Base-by-base conservation (phyloP, 1,284 basidiomycete species). In the Salmacisia buchloeana region DNA sequence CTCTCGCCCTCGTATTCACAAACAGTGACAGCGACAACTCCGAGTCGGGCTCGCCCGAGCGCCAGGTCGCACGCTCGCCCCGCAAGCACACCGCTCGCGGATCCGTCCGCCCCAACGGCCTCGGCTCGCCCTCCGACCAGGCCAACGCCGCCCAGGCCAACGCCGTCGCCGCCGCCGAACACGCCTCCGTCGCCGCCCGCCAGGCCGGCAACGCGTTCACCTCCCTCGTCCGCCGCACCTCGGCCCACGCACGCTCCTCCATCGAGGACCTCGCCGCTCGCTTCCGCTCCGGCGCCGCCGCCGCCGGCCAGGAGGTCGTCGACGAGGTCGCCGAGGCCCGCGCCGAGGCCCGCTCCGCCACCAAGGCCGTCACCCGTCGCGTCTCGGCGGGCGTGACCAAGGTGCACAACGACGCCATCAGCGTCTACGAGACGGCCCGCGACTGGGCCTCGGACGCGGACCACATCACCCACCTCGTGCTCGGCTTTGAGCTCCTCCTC, bases 141-240 rank as follows among this genome's bases (percentile, higher is more conserved):
- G 49, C 64, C 52, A 57, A 69, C 49, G 59, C 59, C 9, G 36
- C 64, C 25, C 64, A 38, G n/a, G 35, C 57, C 18, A n/a, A 35
- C 31, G 59, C 46, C 27, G 54, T 56, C 57, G 67, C 67, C 6
- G 35, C 67, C 6, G 67, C 68, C 29, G 45, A 69, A 9, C 61
- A 64, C 15, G 34, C 61, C 29, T 57, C 41, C 21, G 64, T 62
- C 54, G 64, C 65, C 33, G 64, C 64, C 10, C 62, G 68, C 58
- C 67, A 71, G 62, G 70, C 70, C 34, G 66, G 67, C 61, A 67
- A 69, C 58, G 70, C 70, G 36, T 60, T 74, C 60, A 69, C 69
- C 59, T 71, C 65, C 62, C 69, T 74, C 56, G 68, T 66, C 61
- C 62, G 69, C 56, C 56, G 65, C 31, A 58, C 72, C 63, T 59